A percentile compares a stretch with the other conserved stretches of the same genome.
Conservation (phyloP, 208 protist genomes). For the Herpetomonas samuelpessoai region DNA sequence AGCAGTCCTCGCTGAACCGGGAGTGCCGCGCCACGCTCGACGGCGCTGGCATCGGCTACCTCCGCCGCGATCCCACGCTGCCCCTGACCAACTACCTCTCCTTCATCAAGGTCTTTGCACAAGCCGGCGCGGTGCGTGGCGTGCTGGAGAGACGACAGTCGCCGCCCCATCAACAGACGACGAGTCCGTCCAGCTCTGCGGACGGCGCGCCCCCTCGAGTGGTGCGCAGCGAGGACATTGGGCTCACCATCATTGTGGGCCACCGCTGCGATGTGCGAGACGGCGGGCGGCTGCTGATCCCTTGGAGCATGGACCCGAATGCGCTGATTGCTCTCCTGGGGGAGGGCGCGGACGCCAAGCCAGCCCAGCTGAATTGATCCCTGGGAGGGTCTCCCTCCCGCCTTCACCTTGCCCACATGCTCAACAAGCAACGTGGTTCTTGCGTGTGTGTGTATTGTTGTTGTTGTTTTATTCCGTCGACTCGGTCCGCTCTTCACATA, state of each 20-base stretch:
- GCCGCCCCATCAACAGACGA: neutral
- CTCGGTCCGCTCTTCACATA: no score
- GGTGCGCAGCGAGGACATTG: conserved; percentile 31
- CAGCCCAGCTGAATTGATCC: no score
- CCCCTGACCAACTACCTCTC: conserved; percentile 73
- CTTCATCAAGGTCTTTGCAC: conserved; percentile 66
- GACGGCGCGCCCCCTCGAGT: conserved; percentile 6
- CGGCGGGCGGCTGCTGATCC: conserved; percentile 69
- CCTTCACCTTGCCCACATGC: no score
- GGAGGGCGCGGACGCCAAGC: conserved; percentile 1
- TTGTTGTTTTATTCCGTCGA: no score
- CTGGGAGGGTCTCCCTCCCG: no score
- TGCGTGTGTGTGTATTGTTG: no score
- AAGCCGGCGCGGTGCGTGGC: conserved; percentile 45
- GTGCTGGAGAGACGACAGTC: conserved; percentile 25
- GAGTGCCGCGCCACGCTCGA: conserved; percentile 43
- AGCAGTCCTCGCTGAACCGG: conserved; percentile 65
- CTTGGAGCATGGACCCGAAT: conserved; percentile 78
- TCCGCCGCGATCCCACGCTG: conserved; percentile 60
- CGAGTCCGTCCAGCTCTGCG: no score
- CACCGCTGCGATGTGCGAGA: conserved; percentile 72
- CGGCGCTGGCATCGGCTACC: conserved; percentile 63
- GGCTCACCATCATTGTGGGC: conserved; percentile 61
- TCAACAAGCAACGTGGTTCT: no score
- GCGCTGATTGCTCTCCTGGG: conserved; percentile 55